Base-by-base conservation (phyloP, 1,284 basidiomycete species). In the Puccinia polysora region DNA sequence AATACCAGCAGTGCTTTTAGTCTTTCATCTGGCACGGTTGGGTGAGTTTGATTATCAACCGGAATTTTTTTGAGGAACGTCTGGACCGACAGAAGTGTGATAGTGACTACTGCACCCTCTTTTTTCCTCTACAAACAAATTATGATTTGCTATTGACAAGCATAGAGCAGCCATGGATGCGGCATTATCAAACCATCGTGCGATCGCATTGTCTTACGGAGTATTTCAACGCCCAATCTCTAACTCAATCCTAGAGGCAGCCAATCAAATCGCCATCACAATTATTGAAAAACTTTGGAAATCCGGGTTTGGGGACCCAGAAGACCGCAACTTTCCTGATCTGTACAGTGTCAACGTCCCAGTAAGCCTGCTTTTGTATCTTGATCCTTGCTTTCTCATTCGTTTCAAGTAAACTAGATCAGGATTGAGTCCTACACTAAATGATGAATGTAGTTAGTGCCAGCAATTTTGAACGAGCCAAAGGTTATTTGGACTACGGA, bases 1-100 rank as follows among this genome's bases (percentile, higher is more conserved):
- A 79, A 79, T 73, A 79, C 77, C 1, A 72, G 67, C 10, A 75
- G 75, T 4, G 77, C 77, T 3, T 79, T 79, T 55, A 77, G 77
- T n/a, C 72, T 78, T 3, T 76, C 76, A 25, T 75, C 74, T 70
- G 70, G 64, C 34, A 69, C 65, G 20, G 55, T 69, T 69, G 65
- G 65, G 62, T 64, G 36, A 47, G 43, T 60, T 60, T 14, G 20
- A 43, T 43, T 23, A 28, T 28, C 4, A 55, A 12, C 30, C 8
- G 18, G 36, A 12, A 8, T 5, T 23, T 18, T 59, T n/a, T 12
- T 23, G 14, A 43, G 32, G 49, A 15, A 64, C 36, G 28, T 23
- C 14, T 55, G 10, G 30, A 28, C 30, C 49, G 14, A 10, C 20
- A 7, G 18, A 10, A 52, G 20, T 52, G 8, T 52, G 10, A 2